Percentiles rank a stretch among this genome's conserved stretches.
These are phyloP conservation scores for Dipteronia sinensis DNA, from an alignment of 345 rosid genomes.

Conservation along the genomic window DNA sequence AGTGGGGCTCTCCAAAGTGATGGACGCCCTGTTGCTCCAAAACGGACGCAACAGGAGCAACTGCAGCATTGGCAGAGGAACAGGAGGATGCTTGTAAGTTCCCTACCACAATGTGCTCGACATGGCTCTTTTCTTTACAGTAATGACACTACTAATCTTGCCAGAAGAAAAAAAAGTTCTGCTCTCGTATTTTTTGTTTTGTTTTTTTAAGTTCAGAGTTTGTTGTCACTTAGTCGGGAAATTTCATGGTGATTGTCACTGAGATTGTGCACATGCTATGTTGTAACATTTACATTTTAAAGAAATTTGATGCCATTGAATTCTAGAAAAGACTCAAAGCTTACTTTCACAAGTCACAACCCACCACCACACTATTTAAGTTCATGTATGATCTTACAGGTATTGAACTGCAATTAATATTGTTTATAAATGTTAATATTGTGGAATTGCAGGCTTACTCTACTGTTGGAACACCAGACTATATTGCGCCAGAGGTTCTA, in stretches of 20 bases:
- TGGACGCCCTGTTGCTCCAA: conserved; percentile 77
- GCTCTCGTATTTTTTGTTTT: background rate
- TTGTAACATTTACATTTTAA: background rate
- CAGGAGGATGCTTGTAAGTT: conserved; percentile 90
- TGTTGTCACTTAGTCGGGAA: background rate
- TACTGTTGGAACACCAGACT: conserved; percentile 98
- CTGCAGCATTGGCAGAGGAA: conserved; percentile 95
- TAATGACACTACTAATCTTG: background rate
- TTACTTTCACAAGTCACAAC: background rate
- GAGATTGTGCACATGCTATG: background rate
- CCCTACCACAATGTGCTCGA: conserved; percentile 12
- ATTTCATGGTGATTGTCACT: background rate
- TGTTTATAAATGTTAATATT: conserved; percentile 16
- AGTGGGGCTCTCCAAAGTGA: conserved; percentile 79
- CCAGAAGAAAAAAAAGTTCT: background rate
- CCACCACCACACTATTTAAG: background rate
- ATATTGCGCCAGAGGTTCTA: conserved; percentile 96
- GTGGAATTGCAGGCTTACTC: conserved; percentile 78
- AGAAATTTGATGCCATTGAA: conserved; percentile 4
- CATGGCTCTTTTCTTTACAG: conserved; percentile 9
- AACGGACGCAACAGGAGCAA: conserved; percentile 89
- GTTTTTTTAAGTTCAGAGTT: background rate
- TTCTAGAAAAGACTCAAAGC: background rate
- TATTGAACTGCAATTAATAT: background rate
- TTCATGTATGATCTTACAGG: background rate